Base-by-base conservation (phyloP, 768 basidiomycete genomes). In the Podaxis rugospora region DNA sequence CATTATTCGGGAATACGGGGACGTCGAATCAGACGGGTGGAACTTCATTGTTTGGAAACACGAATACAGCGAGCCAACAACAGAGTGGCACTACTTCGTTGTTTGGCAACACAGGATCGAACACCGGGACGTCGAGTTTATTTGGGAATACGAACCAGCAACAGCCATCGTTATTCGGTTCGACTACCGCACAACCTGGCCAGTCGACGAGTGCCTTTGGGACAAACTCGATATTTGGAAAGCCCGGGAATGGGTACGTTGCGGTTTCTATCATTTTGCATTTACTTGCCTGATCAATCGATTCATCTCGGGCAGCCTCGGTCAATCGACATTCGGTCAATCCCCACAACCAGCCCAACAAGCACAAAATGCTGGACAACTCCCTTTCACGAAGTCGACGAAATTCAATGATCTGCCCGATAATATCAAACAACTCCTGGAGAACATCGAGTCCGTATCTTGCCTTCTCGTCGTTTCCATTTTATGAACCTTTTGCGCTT, bases 391-490 rank as follows among this genome's bases (percentile, higher is more conserved):
- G 4, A 83, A 80, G 68, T 73, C 78, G 0, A 90, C 90, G 0
- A 93, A 91, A 68, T 93, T 92, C 72, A 93, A 93, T 57, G 92
- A 93, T 69, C 72, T 93, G 3, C 86, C 89, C 0, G 90, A 93
- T 54, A 79, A 84, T 2, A 63, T 86, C 21, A 89, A 85, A 72
- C 84, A 74, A 63, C 76, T 72, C 3, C 76, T 93, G 16, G 92
- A 92, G 67, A 69, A 71, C 40, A 82, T 93, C 46, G 92, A 93
- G 92, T 93, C 65, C 61, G 85, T 66, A 28, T 37, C 40, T 18
- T 18, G 51, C 16, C 35, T 46, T 53, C 37, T 39, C 50, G 25
- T 27, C 53, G 18, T 40, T 14, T 60, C 16, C 62, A 5, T 55
- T 5, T 64, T 21, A 51, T 64, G 66, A 18, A 62, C 67, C 2